Evolutionary conservation across 2,329 filamentous ascomycete species (phyloP), one percentile per base, ranked within the genome.

Genomic region (Thelonectria discophora): DNA sequence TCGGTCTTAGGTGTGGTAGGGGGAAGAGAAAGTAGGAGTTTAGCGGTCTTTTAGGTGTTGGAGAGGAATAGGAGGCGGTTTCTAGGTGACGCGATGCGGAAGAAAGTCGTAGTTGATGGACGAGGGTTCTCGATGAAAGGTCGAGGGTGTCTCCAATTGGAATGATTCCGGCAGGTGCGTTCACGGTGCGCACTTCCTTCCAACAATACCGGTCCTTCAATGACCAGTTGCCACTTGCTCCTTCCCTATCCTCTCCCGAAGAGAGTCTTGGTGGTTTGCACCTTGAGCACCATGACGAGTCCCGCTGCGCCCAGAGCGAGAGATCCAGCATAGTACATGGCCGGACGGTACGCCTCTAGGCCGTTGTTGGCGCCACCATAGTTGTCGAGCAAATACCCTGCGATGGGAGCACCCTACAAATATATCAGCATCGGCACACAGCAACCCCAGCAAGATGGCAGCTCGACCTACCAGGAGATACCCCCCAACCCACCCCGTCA

Each of bases 281-380:
- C 37, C 12, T 55, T 55, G 42, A 61, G 45, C 13, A 61, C 12
- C 9, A 42, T 42, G 49, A 61, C 58, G 1, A 61, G 49, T n/a
- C 58, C 58, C 5, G 48, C 30, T 12, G 58, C 58, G 4, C 48
- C 58, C 37, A 61, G 47, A 10, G 58, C 58, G 10, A 61, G 53
- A 10, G 61, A 58, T 1, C 86, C 86, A 4, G 86, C 85, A 67
- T 87, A 89, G 69, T 85, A 87, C 73, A 89, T 89, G 2, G 86
- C 86, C 0, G 86, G 85, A 17, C 85, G 78, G 65, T 86, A 89
- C 0, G 86, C 82, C 20, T 81, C 74, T 2, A 87, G 72, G 0
- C 82, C 82, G 3, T 73, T 75, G 0, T 81, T 74, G 15, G 81
- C 76, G 11, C 84, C 84, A 5, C 85, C 84, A 34, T 83, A 84